Evolutionary conservation across 2,329 filamentous ascomycete species (phyloP).

Genomic region (Beauveria sp.): DNA sequence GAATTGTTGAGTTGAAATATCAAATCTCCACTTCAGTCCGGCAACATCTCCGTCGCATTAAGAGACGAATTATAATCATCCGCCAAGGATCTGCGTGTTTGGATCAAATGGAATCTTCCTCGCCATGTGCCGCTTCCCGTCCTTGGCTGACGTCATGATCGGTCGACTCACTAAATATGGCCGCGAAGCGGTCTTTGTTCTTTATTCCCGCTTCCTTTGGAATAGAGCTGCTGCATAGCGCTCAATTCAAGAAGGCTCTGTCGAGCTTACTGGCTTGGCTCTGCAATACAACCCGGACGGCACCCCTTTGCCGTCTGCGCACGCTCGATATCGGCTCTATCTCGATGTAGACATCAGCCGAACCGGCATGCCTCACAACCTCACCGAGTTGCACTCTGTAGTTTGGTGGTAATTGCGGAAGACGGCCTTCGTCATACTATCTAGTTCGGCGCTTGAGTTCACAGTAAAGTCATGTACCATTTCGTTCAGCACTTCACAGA

Average conservation of each 20-base stretch:
- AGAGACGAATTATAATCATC: neutral
- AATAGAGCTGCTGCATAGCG: neutral
- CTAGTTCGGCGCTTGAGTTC: too few species aligned
- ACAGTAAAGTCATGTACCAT: too few species aligned
- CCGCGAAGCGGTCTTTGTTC: neutral
- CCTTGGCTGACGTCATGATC: conserved; percentile 2
- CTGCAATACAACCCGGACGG: neutral
- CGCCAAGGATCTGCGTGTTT: neutral
- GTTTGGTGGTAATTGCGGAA: too few species aligned
- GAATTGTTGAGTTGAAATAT: neutral
- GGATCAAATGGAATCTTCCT: neutral
- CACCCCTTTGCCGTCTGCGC: neutral
- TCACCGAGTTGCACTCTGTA: neutral
- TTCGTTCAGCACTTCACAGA: too few species aligned
- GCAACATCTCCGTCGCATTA: neutral
- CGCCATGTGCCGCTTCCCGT: neutral
- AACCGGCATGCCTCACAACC: neutral
- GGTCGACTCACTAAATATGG: neutral
- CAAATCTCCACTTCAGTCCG: neutral
- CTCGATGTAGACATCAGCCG: neutral
- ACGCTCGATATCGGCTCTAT: neutral
- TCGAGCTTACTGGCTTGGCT: neutral
- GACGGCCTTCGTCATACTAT: too few species aligned
- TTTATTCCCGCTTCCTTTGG: neutral
- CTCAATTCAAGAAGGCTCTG: neutral